Percentiles rank a stretch among this genome's conserved stretches.
These are phyloP conservation scores for Penicillium sp. DNA, from an alignment of 2,329 filamentous ascomycete genomes.

Conservation along the genomic window DNA sequence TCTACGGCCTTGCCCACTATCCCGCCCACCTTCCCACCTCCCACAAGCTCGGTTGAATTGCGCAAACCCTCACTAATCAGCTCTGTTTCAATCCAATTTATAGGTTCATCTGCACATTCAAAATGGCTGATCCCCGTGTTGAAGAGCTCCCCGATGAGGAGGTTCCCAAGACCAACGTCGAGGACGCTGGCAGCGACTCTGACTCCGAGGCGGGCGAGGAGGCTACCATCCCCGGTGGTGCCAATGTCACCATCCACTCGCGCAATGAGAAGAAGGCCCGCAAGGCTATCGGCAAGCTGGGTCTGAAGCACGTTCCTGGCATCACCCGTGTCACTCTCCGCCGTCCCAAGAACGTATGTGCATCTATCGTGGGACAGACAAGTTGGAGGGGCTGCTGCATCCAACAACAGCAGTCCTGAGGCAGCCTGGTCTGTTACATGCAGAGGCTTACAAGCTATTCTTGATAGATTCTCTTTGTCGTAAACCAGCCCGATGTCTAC, in stretches of 20 bases:
- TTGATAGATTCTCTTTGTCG: constrained; percentile 90
- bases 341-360: constrained; percentile 95
- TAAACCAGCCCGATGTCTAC: constrained; percentile 99
- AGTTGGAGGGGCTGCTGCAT: no score
- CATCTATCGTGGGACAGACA: constrained; percentile 1
- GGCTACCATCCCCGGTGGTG: constrained; percentile 70
- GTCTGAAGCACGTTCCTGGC: constrained; percentile 89
- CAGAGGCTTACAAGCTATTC: constrained; percentile 17
- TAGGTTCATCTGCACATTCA: constrained; percentile 36
- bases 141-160: constrained; percentile 92
- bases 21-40: constrained; percentile 17
- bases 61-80: not conserved
- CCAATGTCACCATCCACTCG: constrained; percentile 86
- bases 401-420: no score
- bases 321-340: constrained; percentile 98
- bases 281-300: constrained; percentile 98
- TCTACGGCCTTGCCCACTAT: constrained; percentile 14
- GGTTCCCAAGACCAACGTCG: constrained; percentile 75
- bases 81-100: constrained; percentile 2
- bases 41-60: constrained; percentile 1
- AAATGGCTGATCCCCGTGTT: constrained; percentile 95
- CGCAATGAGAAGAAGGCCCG: constrained; percentile 99
- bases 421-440: not conserved
- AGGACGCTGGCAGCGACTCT: constrained; percentile 51
- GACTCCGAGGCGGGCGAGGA: constrained; percentile 52